Evolutionary conservation across 768 basidiomycete species (phyloP), one percentile per base, ranked within the genome.

Genomic region (Inosperma sp.): DNA sequence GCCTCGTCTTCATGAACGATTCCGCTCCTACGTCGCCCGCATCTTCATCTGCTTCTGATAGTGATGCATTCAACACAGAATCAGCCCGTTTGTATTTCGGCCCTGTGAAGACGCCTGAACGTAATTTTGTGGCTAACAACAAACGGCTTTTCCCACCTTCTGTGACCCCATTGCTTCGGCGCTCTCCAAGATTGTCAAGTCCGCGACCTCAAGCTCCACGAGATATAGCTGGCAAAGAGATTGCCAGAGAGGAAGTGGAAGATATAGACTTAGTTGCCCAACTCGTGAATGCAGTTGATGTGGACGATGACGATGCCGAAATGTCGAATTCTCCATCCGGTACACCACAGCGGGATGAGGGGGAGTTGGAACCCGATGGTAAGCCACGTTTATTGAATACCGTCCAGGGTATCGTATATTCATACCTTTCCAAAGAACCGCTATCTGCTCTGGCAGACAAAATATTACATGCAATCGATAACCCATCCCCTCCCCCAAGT

Each of bases 391-490:
- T 51, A 33, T 53, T 36, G 42, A 39, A 37, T 57, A 45, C 48
- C 19, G 54, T 56, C 43, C 9, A 34, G 30, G n/a, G n/a, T n/a
- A n/a, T n/a, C n/a, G n/a, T n/a, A n/a, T n/a, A n/a, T n/a, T n/a
- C n/a, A n/a, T n/a, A n/a, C n/a, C n/a, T n/a, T n/a, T n/a, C n/a
- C n/a, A n/a, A 55, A 80, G 87, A 88, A 61, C 86, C 85, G 7
- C 78, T 85, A 2, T 83, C 84, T 49, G 73, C 75, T 4, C 69
- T 90, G 42, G 88, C 83, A 26, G 78, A 71, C 54, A 81, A 68
- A 65, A 79, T 90, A 39, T 74, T 84, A 37, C 75, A 80, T 43
- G 87, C 88, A 45, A 78, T 80, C 51, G 82, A 81, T 58, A 90
- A 90, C 59, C 88, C 88, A 14, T 89, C 87, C 14, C 86, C 87